A percentile compares a stretch with the other conserved stretches of the same genome.
phyloP scores from a whole-genome alignment of 371 early-diverging fungal species.

The Rhizopus stolonifer region DNA sequence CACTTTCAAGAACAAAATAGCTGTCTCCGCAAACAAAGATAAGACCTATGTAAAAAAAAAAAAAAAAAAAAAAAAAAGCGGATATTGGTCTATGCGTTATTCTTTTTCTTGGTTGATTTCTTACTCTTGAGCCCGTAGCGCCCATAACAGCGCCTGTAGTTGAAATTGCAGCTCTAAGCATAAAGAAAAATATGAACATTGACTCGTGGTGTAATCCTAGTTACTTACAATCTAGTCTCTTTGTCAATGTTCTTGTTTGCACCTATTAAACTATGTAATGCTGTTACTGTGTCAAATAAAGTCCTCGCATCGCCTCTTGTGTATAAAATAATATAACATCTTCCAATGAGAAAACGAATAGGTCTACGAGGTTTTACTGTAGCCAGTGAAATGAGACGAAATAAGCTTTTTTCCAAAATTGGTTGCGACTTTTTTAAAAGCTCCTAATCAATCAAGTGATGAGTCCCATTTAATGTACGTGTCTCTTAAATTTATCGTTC shows the following conservation, averaged over 20 bases:
- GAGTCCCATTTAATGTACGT: background rate
- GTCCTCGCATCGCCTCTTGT: conserved; percentile 71
- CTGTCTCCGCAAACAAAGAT: conserved; percentile 81
- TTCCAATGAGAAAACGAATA: conserved; percentile 73
- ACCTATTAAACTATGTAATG: conserved; percentile 62
- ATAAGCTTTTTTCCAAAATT: conserved; percentile 66
- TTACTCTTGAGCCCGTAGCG: conserved; percentile 62
- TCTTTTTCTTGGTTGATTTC: background rate
- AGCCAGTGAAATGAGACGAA: conserved; percentile 63
- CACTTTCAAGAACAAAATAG: conserved; percentile 60
- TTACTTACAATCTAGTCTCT: conserved; percentile 55
- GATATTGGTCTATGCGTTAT: background rate
- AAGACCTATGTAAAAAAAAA: conserved; percentile 50
- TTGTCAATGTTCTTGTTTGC: conserved; percentile 70
- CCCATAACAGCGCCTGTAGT: conserved; percentile 75
- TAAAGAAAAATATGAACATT: background rate
- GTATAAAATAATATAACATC: conserved; percentile 73
- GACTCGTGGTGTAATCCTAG: background rate
- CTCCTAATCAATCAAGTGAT: conserved; percentile 39
- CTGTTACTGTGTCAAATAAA: conserved; percentile 76
- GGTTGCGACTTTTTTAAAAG: conserved; percentile 63
- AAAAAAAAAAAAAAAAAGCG: no score
- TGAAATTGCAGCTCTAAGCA: conserved; percentile 72
- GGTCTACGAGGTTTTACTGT: conserved; percentile 76
- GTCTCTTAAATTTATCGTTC: conserved; percentile 1